Conservation (phyloP, 2,329 filamentous ascomycete species). For the Thermothelomyces thermophilus region DNA sequence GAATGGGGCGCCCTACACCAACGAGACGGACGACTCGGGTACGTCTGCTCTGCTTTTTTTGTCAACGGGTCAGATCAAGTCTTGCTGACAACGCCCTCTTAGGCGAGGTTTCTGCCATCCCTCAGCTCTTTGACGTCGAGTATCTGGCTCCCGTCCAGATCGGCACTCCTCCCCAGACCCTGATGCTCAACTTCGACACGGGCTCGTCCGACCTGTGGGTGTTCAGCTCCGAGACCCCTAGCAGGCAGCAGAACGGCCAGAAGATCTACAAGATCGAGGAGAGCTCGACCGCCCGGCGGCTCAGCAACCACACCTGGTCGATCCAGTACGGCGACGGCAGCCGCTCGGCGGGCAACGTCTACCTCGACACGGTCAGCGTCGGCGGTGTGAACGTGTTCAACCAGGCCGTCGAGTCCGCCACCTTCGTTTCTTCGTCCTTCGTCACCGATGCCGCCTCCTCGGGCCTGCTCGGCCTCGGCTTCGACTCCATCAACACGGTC, state of each 20-base stretch:
- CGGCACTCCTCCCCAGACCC: constrained; percentile 44
- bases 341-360: constrained; percentile 54
- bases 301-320: constrained; percentile 41
- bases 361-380: constrained; percentile 55
- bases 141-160: constrained; percentile 55
- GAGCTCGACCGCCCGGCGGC: constrained; percentile 36
- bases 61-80: not conserved
- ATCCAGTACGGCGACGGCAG: constrained; percentile 62
- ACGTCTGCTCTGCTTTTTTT: not conserved
- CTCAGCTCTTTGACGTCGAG: constrained; percentile 41
- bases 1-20: constrained; percentile 8
- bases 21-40: constrained; percentile 21
- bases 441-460: constrained; percentile 28
- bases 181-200: constrained; percentile 62
- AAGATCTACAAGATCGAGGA: constrained; percentile 46
- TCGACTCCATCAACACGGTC: constrained; percentile 53
- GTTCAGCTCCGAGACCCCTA: constrained; percentile 50
- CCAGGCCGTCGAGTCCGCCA: constrained; percentile 60
- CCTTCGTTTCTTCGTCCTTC: constrained; percentile 43
- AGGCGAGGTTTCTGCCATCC: constrained; percentile 37
- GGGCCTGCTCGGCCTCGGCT: constrained; percentile 54
- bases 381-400: constrained; percentile 51
- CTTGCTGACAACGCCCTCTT: constrained; percentile 18
- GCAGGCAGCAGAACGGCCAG: constrained; percentile 44
- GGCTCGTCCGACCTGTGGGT: constrained; percentile 65